Evolutionary conservation across 73 alveolate genomes (phyloP), one percentile per base, ranked within the genome.

Genomic region (Paramecium octaurelia): DNA sequence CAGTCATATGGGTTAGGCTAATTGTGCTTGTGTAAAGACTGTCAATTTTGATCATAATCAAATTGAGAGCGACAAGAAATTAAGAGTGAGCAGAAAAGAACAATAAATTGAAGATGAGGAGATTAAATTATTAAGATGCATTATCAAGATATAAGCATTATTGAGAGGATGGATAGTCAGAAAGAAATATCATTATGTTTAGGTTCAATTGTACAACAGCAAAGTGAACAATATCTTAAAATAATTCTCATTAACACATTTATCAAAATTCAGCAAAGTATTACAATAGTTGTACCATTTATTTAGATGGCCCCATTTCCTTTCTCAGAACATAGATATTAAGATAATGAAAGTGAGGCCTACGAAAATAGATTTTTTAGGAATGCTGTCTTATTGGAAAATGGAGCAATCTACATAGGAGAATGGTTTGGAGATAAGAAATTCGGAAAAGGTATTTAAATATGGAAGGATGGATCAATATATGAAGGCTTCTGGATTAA

Each of bases 381-480:
- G n/a, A 92, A 92, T 64, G 92, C 95, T 23, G 93, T 92, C 4
- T 83, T 84, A 24, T 73, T 92, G 27, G 95, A 92, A 29, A 92
- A 92, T 92, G 95, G 95, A 20, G 95, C 95, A 0, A 92, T 92
- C 27, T 92, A 92, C 40, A 92, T 85, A 21, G 95, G 95, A 84
- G 95, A 92, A 60, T 92, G 95, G 95, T 84, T 86, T 10, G 43
- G 58, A 6, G 84, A 80, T 23, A 80, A 92, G 48, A 89, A 95
- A 40, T 95, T 88, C 86, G 98, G 98, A 4, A 70, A 77, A 64
- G 98, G 98, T 0, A 87, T 59, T 20, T 75, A 93, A 94, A 94
- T 89, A 10, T 95, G 98, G 98, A 88, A 87, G 36, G 97, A 95
- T 85, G 98, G 98, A 4, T 86, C 95, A 36, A 92, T 86, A 9